phyloP scores from a whole-genome alignment of 495 filamentous ascomycete species.

The Cercophora scortea region DNA sequence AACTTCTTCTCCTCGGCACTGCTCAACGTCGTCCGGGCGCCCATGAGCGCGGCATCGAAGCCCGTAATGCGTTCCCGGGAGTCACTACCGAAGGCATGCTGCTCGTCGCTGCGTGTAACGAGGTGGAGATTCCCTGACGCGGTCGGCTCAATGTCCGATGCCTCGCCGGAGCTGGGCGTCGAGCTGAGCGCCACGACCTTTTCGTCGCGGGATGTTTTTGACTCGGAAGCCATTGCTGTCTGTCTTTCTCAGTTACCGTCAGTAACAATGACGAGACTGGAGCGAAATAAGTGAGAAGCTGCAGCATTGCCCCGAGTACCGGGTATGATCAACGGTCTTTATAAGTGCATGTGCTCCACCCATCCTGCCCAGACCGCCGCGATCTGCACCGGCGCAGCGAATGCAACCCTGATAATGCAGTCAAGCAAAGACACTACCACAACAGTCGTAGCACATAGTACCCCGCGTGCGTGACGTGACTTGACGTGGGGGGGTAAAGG shows the following conservation, averaged over 20 bases:
- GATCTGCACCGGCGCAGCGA: no score
- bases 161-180: not conserved
- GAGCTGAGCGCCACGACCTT: not conserved
- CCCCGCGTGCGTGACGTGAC: not conserved
- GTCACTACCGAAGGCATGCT: not conserved
- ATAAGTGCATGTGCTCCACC: no score
- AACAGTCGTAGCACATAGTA: no score
- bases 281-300: no score
- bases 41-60: slow-evolving; percentile 1
- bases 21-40: slow-evolving; percentile 15
- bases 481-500: no score
- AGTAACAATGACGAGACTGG: no score
- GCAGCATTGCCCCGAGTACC: no score
- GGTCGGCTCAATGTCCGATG: not conserved
- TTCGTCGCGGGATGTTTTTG: not conserved
- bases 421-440: no score
- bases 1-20: slow-evolving; percentile 35
- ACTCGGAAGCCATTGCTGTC: not conserved
- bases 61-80: not conserved
- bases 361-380: no score
- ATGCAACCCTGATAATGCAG: no score
- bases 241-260: no score
- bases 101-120: not conserved
- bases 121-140: not conserved
- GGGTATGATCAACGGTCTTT: no score